Evolutionary conservation across 768 basidiomycete species (phyloP), one percentile per base, ranked within the genome.

Genomic region (Trametes elegans): DNA sequence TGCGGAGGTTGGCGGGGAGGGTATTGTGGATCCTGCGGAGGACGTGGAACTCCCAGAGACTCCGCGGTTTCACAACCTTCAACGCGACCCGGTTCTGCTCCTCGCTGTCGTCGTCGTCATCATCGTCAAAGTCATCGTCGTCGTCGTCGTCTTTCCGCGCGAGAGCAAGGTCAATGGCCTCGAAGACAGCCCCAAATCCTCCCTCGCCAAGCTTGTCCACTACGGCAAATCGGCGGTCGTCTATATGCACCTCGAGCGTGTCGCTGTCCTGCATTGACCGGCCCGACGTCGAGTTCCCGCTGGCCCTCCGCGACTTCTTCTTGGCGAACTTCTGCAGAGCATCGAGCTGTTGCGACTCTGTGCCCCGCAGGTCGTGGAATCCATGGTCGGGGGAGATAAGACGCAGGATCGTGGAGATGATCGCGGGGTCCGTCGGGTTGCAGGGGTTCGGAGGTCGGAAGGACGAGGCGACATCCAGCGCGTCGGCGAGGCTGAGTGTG

Each of bases 111-210:
- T 82, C 81, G 3, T 79, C 79, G 6, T 81, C 76, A 11, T 79
- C 78, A 2, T 83, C 75, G 16, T 72, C 73, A 3, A 78, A 70
- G 24, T 74, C 74, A 0, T 74, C 70, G 8, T 74, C 76, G 3
- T 78, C 76, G 3, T 78, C 78, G 6, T 76, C 76, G 0, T 70
- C 68, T 71, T 7, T 82, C 77, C 10, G 79, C 71, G 18, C 61
- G 62, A 24, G 49, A 35, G 55, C 53, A 65, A 76, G 48, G 65
- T 85, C 79, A 51, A 80, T 79, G 3, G 90, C 91, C 57, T 87
- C 82, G 76, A 96, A 99, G n/a, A 99, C 97, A 3, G 88, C 82
- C 2, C 96, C 97, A 63, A 96, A 99, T 0, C 95, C 93, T 5
- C 97, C 97, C 72, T 99, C 97, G 16, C 97, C 97, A 21, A 99